Evolutionary conservation across 2,329 filamentous ascomycete species (phyloP).

Genomic region (Beauveria bassiana): DNA sequence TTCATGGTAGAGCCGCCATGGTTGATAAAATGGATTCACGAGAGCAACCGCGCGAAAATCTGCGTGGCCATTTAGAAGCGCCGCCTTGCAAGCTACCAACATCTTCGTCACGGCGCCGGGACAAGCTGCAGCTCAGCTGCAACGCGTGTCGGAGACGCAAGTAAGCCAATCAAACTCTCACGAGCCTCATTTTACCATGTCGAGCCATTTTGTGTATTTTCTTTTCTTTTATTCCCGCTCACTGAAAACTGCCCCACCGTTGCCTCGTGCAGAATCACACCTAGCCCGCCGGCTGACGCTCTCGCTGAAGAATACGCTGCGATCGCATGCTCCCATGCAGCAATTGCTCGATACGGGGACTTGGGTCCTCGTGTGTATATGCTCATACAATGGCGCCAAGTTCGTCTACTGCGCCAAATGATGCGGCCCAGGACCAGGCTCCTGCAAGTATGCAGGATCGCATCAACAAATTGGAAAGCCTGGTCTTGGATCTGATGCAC

Average conservation of each 20-base stretch:
- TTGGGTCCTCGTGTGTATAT: slow-evolving; percentile 18
- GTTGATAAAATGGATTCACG: background rate
- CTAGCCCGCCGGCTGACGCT: background rate
- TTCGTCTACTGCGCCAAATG: background rate
- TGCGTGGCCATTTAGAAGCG: background rate
- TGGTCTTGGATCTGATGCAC: slow-evolving; percentile 22
- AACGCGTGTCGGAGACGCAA: slow-evolving; percentile 27
- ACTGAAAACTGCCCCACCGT: too few species aligned
- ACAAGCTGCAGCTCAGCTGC: slow-evolving; percentile 28
- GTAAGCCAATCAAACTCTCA: slow-evolving; percentile 16
- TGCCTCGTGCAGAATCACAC: too few species aligned
- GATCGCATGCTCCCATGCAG: slow-evolving; percentile 19
- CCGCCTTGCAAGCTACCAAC: background rate
- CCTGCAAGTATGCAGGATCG: slow-evolving; percentile 8
- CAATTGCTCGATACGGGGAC: slow-evolving; percentile 15
- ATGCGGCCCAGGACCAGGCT: background rate
- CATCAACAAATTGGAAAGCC: slow-evolving; percentile 23
- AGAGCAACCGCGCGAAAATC: background rate
- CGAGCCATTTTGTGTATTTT: background rate
- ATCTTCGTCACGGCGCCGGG: slow-evolving; percentile 19
- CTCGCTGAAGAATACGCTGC: slow-evolving; percentile 17
- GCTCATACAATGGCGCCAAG: background rate
- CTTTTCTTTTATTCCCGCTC: background rate
- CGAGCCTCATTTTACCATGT: too few species aligned
- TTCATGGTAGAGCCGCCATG: too few species aligned